These are phyloP conservation scores for Colletotrichum liaoningense DNA, from an alignment of 2,329 filamentous ascomycete genomes.

Conservation along the genomic window DNA sequence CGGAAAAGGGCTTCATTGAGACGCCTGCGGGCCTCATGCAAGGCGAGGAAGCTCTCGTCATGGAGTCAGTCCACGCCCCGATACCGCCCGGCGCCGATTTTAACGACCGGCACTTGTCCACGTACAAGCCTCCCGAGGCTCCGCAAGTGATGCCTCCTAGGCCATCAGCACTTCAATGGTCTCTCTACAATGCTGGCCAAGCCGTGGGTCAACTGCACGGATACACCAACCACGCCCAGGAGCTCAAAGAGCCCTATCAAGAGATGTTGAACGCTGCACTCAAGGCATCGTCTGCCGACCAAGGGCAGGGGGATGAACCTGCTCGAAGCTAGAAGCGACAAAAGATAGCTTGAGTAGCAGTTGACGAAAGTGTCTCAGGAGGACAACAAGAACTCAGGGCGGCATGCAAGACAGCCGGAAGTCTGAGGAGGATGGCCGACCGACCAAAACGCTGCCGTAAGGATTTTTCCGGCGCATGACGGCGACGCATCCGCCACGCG, in stretches of 20 bases:
- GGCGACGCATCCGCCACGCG: too few species aligned
- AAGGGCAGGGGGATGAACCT: background rate
- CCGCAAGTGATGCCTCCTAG: constrained; percentile 12
- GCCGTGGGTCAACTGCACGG: constrained; percentile 37
- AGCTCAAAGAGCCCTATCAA: constrained; percentile 36
- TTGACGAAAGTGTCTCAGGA: background rate
- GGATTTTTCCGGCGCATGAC: too few species aligned
- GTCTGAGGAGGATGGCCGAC: background rate
- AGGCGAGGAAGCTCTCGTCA: constrained; percentile 13
- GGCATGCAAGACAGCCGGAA: background rate
- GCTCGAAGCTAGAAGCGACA: background rate
- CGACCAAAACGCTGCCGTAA: background rate
- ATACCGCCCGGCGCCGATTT: constrained; percentile 18
- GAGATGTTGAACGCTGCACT: constrained; percentile 33
- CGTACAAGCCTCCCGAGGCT: background rate
- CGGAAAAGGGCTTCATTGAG: background rate
- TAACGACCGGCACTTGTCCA: constrained; percentile 10
- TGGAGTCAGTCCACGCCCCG: constrained; percentile 8
- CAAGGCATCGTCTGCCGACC: background rate
- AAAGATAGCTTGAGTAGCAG: background rate
- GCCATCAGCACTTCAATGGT: constrained; percentile 30
- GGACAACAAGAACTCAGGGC: background rate
- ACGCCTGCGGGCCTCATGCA: constrained; percentile 1
- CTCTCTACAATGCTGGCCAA: constrained; percentile 37
- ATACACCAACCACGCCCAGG: constrained; percentile 39